These are phyloP conservation scores for Parmelia sp. DNA, from an alignment of 495 filamentous ascomycete species.

Conservation along the genomic window DNA sequence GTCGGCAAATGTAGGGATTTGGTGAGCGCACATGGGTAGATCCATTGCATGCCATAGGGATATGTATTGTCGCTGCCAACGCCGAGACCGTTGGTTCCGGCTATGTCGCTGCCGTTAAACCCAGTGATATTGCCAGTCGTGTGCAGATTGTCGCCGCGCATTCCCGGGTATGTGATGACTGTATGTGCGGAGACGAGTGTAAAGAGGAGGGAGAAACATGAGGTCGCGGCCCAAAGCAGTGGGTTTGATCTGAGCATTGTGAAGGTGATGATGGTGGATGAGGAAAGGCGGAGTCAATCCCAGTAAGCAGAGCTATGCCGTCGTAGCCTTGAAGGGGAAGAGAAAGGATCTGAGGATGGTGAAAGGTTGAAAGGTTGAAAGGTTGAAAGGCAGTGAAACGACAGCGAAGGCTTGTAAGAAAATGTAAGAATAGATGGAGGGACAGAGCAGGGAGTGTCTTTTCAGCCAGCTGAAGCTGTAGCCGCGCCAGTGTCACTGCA, in stretches of 20 bases:
- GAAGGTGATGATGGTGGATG: not conserved
- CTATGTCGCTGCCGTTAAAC: constrained; percentile 40
- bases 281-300: not conserved
- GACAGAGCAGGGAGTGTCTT: constrained; percentile 4
- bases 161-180: constrained; percentile 87
- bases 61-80: constrained; percentile 45
- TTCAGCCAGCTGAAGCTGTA: constrained; percentile 11
- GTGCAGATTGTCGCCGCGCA: constrained; percentile 87
- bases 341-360: not conserved
- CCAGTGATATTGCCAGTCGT: constrained; percentile 57
- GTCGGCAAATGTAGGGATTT: not conserved
- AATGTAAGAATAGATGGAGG: constrained; percentile 19
- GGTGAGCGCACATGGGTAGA: constrained; percentile 80
- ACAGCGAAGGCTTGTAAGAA: constrained; percentile 10
- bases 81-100: constrained; percentile 40
- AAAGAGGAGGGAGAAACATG: constrained; percentile 41
- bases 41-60: constrained; percentile 96
- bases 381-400: constrained; percentile 14
- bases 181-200: constrained; percentile 66
- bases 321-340: not conserved
- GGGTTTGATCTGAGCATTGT: constrained; percentile 13
- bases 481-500: constrained; percentile 15
- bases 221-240: constrained; percentile 17
- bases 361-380: too few relatives aligned
- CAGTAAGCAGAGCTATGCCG: not conserved